Evolutionary conservation across 192 early-diverging fungal species (phyloP), one percentile per base, ranked within the genome.

Genomic region (Pilobolus umbonatus): DNA sequence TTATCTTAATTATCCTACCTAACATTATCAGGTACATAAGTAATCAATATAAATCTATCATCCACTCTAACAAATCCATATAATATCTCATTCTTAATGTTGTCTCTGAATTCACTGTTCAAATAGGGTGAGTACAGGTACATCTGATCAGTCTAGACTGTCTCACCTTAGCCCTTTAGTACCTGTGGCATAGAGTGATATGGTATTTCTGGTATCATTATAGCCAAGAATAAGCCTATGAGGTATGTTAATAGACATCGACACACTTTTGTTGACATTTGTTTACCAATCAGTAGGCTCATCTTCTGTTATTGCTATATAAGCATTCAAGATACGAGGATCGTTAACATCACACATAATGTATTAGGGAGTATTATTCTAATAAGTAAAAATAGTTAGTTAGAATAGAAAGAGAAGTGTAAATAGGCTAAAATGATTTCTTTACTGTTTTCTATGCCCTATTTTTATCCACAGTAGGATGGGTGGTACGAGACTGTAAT

Each of bases 61-160:
- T 85, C 83, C 28, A 80, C 72, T 55, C 83, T 74, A 22, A 82
- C 67, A 55, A 82, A 78, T 5, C 80, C 80, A 57, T 75, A 85
- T 2, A 82, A 60, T 8, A 85, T 80, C 54, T 85, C 83, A 29
- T 82, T 80, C 21, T 45, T 65, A 26, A 85, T 50, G 44, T 82
- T 69, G 24, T 74, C 42, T 44, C 77, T 71, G 45, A 85, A 71
- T 60, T 80, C 83, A 49, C 71, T 73, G 42, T 38, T 38, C 15
- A 38, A 14, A 38, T 12, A 38, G 10, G 36, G 4, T 12, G 1
- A 38, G 10, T 38, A 38, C 15, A 12, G 9, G 36, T 1, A 4
- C 4, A 12, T 12, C 4, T 38, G 15, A 38, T 12, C 9, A 38
- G 1, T 8, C 9, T 38, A 38, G 36, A 42, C 14, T n/a, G n/a